Conservation (phyloP, 1,284 basidiomycete genomes). For the Sanguinoderma infundibulare region DNA sequence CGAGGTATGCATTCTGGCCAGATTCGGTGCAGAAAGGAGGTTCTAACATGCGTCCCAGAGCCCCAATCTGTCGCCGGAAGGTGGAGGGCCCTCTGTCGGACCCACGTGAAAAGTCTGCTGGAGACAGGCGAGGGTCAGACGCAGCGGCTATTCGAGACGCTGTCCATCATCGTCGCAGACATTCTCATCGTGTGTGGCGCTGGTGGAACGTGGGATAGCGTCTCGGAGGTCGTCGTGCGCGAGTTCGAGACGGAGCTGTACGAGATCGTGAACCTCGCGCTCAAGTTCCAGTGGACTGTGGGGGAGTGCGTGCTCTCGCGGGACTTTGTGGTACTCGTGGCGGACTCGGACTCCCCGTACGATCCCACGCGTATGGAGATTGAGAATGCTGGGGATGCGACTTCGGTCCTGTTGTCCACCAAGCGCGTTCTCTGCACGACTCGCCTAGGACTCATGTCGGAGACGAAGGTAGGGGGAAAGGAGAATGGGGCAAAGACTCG, state of each 20-base stretch:
- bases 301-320: slow-evolving; percentile 58
- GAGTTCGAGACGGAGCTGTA: slow-evolving; percentile 41
- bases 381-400: slow-evolving; percentile 30
- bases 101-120: slow-evolving; percentile 42
- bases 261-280: slow-evolving; percentile 45
- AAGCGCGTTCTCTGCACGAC: slow-evolving; percentile 42
- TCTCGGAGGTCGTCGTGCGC: slow-evolving; percentile 32
- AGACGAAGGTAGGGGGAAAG: slow-evolving; percentile 22
- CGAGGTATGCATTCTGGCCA: slow-evolving; percentile 43
- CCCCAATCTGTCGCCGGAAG: slow-evolving; percentile 53
- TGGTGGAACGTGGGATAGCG: slow-evolving; percentile 42
- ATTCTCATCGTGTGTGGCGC: slow-evolving; percentile 51
- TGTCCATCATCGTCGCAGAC: slow-evolving; percentile 39
- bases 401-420: slow-evolving; percentile 19
- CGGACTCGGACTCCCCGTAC: slow-evolving; percentile 43
- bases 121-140: slow-evolving; percentile 38
- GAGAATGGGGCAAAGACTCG: slow-evolving; percentile 15
- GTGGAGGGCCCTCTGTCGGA: slow-evolving; percentile 57
- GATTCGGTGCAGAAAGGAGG: too few species aligned
- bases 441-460: slow-evolving; percentile 37
- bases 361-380: slow-evolving; percentile 49
- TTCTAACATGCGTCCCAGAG: slow-evolving; percentile 41
- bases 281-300: slow-evolving; percentile 51
- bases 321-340: slow-evolving; percentile 38
- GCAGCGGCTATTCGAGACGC: slow-evolving; percentile 39